Percentiles rank a stretch among this genome's conserved stretches.
phyloP scores from a whole-genome alignment of 1,284 basidiomycete genomes.

The Heterobasidion occidentale region DNA sequence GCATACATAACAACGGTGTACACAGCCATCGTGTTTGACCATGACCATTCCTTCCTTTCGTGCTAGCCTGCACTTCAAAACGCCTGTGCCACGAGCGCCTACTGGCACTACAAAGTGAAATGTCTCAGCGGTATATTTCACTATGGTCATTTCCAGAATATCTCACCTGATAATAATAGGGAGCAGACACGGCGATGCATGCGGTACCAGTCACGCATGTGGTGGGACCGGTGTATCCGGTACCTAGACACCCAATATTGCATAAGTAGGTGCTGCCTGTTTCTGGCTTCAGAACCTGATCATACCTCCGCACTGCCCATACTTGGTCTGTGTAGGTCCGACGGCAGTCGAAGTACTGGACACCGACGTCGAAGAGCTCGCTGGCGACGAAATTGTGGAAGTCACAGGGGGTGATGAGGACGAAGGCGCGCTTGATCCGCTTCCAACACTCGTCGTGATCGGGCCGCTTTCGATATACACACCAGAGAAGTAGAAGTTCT shows the following conservation, averaged over 20 bases:
- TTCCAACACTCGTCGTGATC: constrained; percentile 44
- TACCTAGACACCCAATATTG: constrained; percentile 19
- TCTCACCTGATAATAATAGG: constrained; percentile 46
- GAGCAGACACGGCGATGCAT: constrained; percentile 36
- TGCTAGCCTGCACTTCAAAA: no score
- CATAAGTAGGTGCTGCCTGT: not conserved
- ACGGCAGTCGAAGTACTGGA: constrained; percentile 25
- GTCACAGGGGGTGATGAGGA: constrained; percentile 13
- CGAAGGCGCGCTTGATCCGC: constrained; percentile 14
- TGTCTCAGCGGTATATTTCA: no score
- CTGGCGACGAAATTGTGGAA: constrained; percentile 12
- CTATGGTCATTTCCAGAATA: not conserved
- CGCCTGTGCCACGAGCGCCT: no score
- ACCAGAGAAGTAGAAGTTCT: constrained; percentile 55
- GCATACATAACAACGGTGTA: no score
- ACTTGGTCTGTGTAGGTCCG: constrained; percentile 37
- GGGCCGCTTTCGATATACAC: constrained; percentile 52
- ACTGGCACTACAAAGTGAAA: not conserved
- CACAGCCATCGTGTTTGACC: no score
- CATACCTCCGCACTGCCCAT: constrained; percentile 46
- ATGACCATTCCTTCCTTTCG: not conserved
- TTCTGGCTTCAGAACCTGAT: no score
- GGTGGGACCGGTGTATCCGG: constrained; percentile 40
- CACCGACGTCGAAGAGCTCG: constrained; percentile 16
- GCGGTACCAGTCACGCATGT: constrained; percentile 32